Evolutionary conservation across 2,329 filamentous ascomycete species (phyloP), one percentile per base, ranked within the genome.

Genomic region (Diaporthe sp.): DNA sequence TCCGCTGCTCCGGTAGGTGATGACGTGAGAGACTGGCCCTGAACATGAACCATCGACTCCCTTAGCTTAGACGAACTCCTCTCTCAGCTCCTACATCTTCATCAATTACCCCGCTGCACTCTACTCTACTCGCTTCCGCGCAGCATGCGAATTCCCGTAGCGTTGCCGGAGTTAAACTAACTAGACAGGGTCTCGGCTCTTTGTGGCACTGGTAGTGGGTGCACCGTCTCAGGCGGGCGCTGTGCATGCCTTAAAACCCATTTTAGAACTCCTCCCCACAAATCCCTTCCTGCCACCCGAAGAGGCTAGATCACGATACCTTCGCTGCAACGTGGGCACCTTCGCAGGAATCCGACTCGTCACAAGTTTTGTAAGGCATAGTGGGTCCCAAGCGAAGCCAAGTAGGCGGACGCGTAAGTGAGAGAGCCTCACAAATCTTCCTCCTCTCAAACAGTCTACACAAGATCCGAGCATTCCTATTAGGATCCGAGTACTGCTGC

Each of bases 11-110:
- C 34, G 58, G n/a, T 7, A 6, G 37, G 37, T 25, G n/a, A 53
- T 70, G 65, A 70, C 65, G 65, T 70, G 65, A 70, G 61, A 65
- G 34, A 65, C 46, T 6, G 17, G 46, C 46, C 65, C 31, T 55
- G 49, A 68, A 55, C 49, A 28, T 39, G 17, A 55, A 55, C 46
- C n/a, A 55, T 68, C 10, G 19, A 42, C 49, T 39, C 65, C 49
- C 49, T 70, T 70, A n/a, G 34, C 34, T 70, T 39, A n/a, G 49
- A 51, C 19, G 49, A 28, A 28, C 28, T 68, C 34, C 12, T 49
- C 46, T 22, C 42, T 15, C 61, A 34, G 39, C 39, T 39, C 15
- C 22, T 39, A 15, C 46, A 2, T 17, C 9, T 22, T 31, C 42
- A 22, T 60, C 9, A 22, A 67, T 51, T 37, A 39, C 46, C 28